Conservation (phyloP, 768 basidiomycete species). For the Tricholomella constricta region DNA sequence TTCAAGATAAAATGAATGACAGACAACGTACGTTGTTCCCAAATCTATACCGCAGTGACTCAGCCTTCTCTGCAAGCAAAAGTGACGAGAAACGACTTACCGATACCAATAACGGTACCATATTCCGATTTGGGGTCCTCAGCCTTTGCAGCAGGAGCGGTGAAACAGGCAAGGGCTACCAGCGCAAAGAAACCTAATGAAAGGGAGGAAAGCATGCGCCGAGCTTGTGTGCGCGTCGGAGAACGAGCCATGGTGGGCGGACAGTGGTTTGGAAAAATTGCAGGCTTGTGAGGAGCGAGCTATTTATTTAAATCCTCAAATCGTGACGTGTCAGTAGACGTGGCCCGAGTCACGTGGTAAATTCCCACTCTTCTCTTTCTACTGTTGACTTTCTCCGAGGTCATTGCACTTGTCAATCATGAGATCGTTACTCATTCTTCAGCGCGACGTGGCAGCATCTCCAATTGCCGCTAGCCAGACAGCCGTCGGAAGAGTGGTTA, state of each 20-base stretch:
- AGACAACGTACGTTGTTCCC: conserved; percentile 75
- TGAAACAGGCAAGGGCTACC: conserved; percentile 72
- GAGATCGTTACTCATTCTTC: not conserved
- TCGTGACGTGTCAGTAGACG: conserved; percentile 46
- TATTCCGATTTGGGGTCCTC: conserved; percentile 74
- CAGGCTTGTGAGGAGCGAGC: conserved; percentile 8
- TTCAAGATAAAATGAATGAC: not conserved
- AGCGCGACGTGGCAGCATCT: not conserved
- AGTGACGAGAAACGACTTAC: conserved; percentile 39
- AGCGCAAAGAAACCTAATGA: conserved; percentile 62
- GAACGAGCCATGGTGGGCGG: conserved; percentile 45
- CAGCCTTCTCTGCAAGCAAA: not conserved
- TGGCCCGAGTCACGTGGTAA: conserved; percentile 36
- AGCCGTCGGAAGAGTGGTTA: not conserved
- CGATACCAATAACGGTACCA: conserved; percentile 93
- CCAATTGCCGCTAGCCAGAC: not conserved
- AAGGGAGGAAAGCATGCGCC: conserved; percentile 57
- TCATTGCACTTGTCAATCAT: conserved; percentile 4
- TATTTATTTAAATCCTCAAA: conserved; percentile 31
- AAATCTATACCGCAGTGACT: conserved; percentile 55
- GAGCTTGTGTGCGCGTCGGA: conserved; percentile 61
- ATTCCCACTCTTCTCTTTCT: conserved; percentile 11
- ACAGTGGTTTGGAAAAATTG: conserved; percentile 29
- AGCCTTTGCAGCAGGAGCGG: conserved; percentile 63
- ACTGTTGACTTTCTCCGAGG: not conserved